A percentile compares a stretch with the other conserved stretches of the same genome.
phyloP scores from a whole-genome alignment of 2,329 filamentous ascomycete species.

The Chaetothyriales sp. region DNA sequence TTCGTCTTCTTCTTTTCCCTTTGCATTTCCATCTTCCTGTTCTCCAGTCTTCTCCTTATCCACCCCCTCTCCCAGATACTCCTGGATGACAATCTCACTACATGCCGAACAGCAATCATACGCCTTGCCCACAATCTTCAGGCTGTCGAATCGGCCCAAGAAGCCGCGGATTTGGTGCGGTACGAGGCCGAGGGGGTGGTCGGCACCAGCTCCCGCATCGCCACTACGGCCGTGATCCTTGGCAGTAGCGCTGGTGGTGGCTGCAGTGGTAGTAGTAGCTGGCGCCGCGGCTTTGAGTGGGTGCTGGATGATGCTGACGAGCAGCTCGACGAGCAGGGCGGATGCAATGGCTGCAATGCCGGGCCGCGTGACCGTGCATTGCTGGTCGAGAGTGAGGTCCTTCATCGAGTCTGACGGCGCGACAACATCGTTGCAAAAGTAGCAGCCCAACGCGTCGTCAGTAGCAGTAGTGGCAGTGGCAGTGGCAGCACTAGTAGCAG shows the following conservation, averaged over 20 bases:
- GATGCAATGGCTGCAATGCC: constrained; percentile 88
- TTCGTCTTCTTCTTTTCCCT: not conserved
- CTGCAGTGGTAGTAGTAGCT: constrained; percentile 16
- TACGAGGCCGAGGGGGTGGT: constrained; percentile 38
- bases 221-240: constrained; percentile 20
- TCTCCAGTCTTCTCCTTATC: too few species aligned
- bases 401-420: constrained; percentile 84
- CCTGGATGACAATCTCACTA: constrained; percentile 39
- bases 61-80: constrained; percentile 34
- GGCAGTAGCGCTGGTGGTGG: constrained; percentile 1
- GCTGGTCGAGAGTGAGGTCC: constrained; percentile 89
- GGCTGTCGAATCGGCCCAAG: constrained; percentile 45
- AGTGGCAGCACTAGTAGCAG: constrained; percentile 39
- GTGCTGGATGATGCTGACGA: constrained; percentile 79
- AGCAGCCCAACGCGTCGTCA: constrained; percentile 57
- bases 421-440: constrained; percentile 97
- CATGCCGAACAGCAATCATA: constrained; percentile 53
- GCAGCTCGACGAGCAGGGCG: constrained; percentile 74
- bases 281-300: constrained; percentile 40
- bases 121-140: constrained; percentile 42
- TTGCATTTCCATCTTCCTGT: not conserved
- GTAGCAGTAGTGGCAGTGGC: not conserved
- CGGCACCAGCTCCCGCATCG: not conserved
- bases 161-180: constrained; percentile 53
- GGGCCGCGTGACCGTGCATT: constrained; percentile 91